These are phyloP conservation scores for Globisporangium acanthophoron DNA, from an alignment of 352 stramenopile genomes.

Conservation along the genomic window DNA sequence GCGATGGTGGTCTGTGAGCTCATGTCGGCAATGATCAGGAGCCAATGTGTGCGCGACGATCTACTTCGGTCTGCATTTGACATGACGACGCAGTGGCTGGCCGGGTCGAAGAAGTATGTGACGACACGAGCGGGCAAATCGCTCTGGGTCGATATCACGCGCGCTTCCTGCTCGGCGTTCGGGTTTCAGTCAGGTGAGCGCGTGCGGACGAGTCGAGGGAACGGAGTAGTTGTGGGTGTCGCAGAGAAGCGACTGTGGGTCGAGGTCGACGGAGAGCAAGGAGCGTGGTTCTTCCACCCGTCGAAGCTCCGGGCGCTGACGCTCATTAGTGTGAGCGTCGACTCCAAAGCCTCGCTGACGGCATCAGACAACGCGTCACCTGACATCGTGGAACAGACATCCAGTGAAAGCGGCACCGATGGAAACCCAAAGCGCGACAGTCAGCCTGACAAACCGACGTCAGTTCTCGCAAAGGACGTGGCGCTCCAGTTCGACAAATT, in stretches of 20 bases:
- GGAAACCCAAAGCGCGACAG: no score
- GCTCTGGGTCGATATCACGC: constrained; percentile 66
- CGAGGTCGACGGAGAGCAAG: constrained; percentile 67
- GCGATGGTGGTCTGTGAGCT: constrained; percentile 57
- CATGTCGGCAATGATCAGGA: constrained; percentile 37
- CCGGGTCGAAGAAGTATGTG: constrained; percentile 38
- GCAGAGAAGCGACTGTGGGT: constrained; percentile 67
- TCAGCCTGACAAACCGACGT: background rate
- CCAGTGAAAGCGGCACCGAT: background rate
- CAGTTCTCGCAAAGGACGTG: background rate
- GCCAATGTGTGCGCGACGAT: constrained; percentile 15
- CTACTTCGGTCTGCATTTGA: constrained; percentile 36
- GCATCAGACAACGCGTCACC: no score
- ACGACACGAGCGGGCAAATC: constrained; percentile 53
- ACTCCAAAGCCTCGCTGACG: background rate
- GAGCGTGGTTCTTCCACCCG: constrained; percentile 78
- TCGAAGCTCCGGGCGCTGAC: constrained; percentile 48
- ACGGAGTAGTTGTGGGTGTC: constrained; percentile 61
- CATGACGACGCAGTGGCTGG: constrained; percentile 55
- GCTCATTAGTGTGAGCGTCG: constrained; percentile 11
- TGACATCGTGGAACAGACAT: background rate
- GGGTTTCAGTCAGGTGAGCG: constrained; percentile 53
- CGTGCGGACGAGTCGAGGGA: constrained; percentile 71
- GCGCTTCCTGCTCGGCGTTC: constrained; percentile 22
- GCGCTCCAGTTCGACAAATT: constrained; percentile 20